Evolutionary conservation across 2,329 filamentous ascomycete species (phyloP), one percentile per base, ranked within the genome.

Genomic region (Phaeophleospora eucalypticola): DNA sequence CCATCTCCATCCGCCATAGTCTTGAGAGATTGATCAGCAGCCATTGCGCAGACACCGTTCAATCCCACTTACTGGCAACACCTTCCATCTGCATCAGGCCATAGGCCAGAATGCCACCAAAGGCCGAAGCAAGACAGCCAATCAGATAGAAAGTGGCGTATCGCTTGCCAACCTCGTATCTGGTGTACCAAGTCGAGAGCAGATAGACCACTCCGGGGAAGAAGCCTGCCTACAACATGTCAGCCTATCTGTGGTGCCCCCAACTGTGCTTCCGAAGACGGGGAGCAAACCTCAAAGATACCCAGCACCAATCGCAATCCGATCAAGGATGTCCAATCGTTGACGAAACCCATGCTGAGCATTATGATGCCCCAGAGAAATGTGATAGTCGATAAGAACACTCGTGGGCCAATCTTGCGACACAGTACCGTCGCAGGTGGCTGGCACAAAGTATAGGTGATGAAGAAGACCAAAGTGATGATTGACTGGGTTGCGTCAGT

Each of bases 401-500:
- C 50, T 4, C 57, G 42, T 7, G 63, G 61, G 0, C 85, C 84
- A 41, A 89, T 58, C 58, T 79, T 80, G 32, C 85, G 81, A 17
- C 84, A 75, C 21, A 87, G 65, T 33, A 87, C 68, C 1, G 84
- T 87, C 3, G 83, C 83, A 0, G 83, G 83, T 0, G 83, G 80
- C 61, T 89, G 84, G 54, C 87, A 84, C 41, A 86, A 41, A 51
- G 83, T 77, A 64, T 88, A 89, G 12, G 83, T 78, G 54, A 86
- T 73, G 71, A 88, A 89, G 70, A 88, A 88, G 58, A 87, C 73
- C 27, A 87, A 70, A 4, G 83, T 83, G 45, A 83, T 76, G 58
- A 88, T 77, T n/a, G 79, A 74, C 58, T 71, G 70, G 9, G 21
- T 2, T 18, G n/a, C n/a, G n/a, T n/a, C n/a, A n/a, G n/a, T n/a